Evolutionary conservation across 1,284 basidiomycete species (phyloP), one percentile per base, ranked within the genome.

Genomic region (Pulveroboletus ridleyi): DNA sequence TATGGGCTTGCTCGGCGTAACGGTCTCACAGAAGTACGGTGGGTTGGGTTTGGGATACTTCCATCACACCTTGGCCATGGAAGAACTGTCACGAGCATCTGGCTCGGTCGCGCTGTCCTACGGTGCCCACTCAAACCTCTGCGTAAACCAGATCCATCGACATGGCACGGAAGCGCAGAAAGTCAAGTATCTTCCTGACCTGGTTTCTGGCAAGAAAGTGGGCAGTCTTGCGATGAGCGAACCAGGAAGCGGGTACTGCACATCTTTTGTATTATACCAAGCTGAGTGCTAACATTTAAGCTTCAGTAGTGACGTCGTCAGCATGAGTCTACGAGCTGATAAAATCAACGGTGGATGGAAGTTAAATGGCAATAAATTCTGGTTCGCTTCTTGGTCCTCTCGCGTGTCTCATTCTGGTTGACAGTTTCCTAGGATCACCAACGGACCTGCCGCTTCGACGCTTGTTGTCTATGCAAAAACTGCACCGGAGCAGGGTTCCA

Each of bases 201-300:
- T 98, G 53, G 82, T 98, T 52, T 83, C 86, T 39, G 96, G 96
- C 61, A 88, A 80, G 75, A 94, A 95, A 76, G 87, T 98, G 42
- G 96, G 96, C 56, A 91, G 92, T 68, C 83, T 98, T 61, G 96
- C 96, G 15, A 98, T 98, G 96, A 95, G 91, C 70, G 96, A 98
- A 80, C 86, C 93, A 2, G 95, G 91, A 22, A 89, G 90, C 67
- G 96, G 96, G 75, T 78, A 63, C 42, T 39, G 50, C 47, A 58
- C 54, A 9, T 56, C 56, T 20, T 52, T 58, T 22, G 23, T 44
- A 42, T 59, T 20, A 22, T 6, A 23, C 50, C 55, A 2, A 47
- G 4, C 20, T 6, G 14, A 23, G n/a, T 56, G 14, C 50, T 76
- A 20, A 71, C 35, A 14, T 20, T 25, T 58, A 35, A 57, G 3